Evolutionary conservation across 192 early-diverging fungal species (phyloP).

Genomic region (Coemansia sp.): DNA sequence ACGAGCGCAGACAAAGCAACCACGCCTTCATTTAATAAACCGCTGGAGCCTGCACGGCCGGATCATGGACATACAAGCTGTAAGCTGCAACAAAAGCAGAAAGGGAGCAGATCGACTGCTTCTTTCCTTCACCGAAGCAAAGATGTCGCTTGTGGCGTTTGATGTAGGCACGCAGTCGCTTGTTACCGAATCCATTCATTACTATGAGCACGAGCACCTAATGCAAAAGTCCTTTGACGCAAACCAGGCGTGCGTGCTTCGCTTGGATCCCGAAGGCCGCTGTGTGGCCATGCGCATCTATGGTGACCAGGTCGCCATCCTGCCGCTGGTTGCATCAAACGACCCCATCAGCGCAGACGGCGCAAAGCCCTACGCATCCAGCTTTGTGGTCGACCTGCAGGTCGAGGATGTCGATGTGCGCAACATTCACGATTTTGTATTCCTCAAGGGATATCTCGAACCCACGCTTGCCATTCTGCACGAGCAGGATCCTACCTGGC

Average conservation of each 20-base stretch:
- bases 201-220: conserved; percentile 91
- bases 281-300: conserved; percentile 90
- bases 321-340: conserved; percentile 80
- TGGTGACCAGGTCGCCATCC: conserved; percentile 81
- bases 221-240: conserved; percentile 63
- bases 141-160: conserved; percentile 93
- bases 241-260: conserved; percentile 39
- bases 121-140: conserved; percentile 49
- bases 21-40: conserved; percentile 39
- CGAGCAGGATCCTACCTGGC: conserved; percentile 83
- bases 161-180: conserved; percentile 70
- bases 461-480: conserved; percentile 94
- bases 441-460: conserved; percentile 88
- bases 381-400: conserved; percentile 72
- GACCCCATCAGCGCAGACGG: conserved; percentile 18
- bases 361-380: conserved; percentile 61
- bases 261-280: conserved; percentile 81
- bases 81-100: conserved; percentile 23
- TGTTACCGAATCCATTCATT: conserved; percentile 93
- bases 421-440: conserved; percentile 86
- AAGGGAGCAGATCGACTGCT: conserved; percentile 36
- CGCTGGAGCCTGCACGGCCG: conserved; percentile 48
- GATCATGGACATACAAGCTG: conserved; percentile 40
- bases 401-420: conserved; percentile 62
- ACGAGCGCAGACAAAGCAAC: conserved; percentile 23